Evolutionary conservation across 1,284 basidiomycete species (phyloP), one percentile per base, ranked within the genome.

Genomic region (Ceratobasidium theobromae): DNA sequence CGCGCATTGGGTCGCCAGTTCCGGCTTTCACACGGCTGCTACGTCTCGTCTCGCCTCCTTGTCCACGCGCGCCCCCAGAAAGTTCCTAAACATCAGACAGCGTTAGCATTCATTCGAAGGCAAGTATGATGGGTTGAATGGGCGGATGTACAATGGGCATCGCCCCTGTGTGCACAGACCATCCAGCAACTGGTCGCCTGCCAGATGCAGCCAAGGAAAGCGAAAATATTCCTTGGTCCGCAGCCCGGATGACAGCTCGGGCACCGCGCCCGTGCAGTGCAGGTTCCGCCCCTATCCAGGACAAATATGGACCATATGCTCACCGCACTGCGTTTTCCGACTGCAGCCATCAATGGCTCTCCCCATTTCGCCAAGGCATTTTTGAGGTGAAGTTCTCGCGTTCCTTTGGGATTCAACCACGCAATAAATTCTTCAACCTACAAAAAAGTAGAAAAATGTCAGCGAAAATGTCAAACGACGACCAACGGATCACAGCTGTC

Each of bases 381-480:
- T 77, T 92, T 91, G 60, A 98, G 82, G 33, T 88, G 86, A 45
- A 88, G 78, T 76, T 98, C 96, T 53, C 95, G 86, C 54, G 88
- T 83, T 5, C 96, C 97, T 76, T 94, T 94, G 23, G 87, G 82
- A 73, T 98, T 95, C 21, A 99, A 81, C 95, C 95, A 98, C 2
- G 86, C 82, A 52, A 92, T 77, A 71, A 94, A 90, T 69, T 87
- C 85, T 49, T 92, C 87, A 66, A 97, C 76, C 91, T 95, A 32
- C 23, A 3, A 30, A 51, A 45, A 38, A 65, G 58, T 58, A 53
- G 35, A 5, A 4, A 53, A 57, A 25, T 8, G 40, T 52, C 40
- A 67, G 48, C 45, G 52, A 46, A 53, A 46, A 41, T 9, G 35
- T 43, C 21, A 6, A 52, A 33, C 32, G 21, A 11, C 5, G 11